A percentile compares a stretch with the other conserved stretches of the same genome.
Conservation (phyloP, 257 asterid species). For the Handroanthus guayacan region DNA sequence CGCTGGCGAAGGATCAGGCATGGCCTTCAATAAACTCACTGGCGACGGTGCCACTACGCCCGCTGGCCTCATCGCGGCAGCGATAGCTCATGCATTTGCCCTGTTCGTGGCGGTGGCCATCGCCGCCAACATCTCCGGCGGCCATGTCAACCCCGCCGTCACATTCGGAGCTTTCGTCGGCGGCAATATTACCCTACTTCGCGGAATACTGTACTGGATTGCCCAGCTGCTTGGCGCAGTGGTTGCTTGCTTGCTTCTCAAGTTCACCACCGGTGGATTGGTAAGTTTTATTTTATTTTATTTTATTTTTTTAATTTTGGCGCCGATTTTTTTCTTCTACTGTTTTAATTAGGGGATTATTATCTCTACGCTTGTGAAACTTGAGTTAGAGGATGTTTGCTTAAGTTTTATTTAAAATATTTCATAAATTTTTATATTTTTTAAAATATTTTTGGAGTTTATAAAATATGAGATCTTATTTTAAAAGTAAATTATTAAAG, state of each 20-base stretch:
- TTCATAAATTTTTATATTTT: no score
- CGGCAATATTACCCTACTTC: slow-evolving; percentile 32
- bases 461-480: no score
- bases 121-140: slow-evolving; percentile 38
- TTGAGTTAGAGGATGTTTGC: no score
- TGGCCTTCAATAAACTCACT: slow-evolving; percentile 43
- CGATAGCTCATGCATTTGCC: slow-evolving; percentile 39
- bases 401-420: no score
- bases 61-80: slow-evolving; percentile 34
- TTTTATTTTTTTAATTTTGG: no score
- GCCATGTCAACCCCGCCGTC: slow-evolving; percentile 42
- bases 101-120: slow-evolving; percentile 40
- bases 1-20: slow-evolving; percentile 53
- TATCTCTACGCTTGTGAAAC: no score
- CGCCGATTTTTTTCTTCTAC: neutral
- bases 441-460: no score
- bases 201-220: slow-evolving; percentile 34
- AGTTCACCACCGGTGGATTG: slow-evolving; percentile 37
- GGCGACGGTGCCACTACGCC: slow-evolving; percentile 27
- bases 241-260: slow-evolving; percentile 42
- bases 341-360: neutral
- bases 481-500: no score
- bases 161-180: slow-evolving; percentile 39
- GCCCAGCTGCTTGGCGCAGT: slow-evolving; percentile 41
- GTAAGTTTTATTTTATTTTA: slow-evolving; percentile 32